Evolutionary conservation across 768 basidiomycete genomes (phyloP), one percentile per base, ranked within the genome.

Genomic region (Grammothele lineata): DNA sequence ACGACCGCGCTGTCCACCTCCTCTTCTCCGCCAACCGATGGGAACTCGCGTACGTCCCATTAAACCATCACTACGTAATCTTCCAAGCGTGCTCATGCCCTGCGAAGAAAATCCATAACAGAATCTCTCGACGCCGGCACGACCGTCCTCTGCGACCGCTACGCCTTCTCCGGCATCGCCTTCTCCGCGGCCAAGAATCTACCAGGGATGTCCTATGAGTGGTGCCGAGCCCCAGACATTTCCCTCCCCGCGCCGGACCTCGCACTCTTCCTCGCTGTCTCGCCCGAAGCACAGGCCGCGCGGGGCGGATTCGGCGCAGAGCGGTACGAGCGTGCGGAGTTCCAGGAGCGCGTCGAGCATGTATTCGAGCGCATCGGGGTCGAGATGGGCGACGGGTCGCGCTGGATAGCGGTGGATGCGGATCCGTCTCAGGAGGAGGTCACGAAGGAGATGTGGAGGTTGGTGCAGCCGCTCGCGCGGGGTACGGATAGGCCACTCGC

Each of bases 1-100:
- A 95, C 64, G 93, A 97, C 68, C 86, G 74, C 51, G 88, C 85
- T 2, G 83, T 98, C 40, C 95, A 98, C 62, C 80, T 97, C 3
- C 77, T 99, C 46, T 98, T 99, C 73, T 85, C 92, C 36, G 96
- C 94, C 2, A 99, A 99, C 62, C 78, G 95, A 27, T 98, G 96
- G 96, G 94, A 98, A 63, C 78, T 87, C 52, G 85, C 86, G 90
- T 95, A 60, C 45, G 80, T 71, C 23, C 19, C 5, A n/a, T n/a
- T 30, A 7, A 14, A 7, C 27, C 14, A 7, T 30, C 27, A 30
- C 8, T 14, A 30, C 27, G 27, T 30, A n/a, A n/a, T n/a, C n/a
- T n/a, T n/a, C n/a, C n/a, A n/a, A n/a, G n/a, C n/a, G n/a, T n/a
- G 27, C 27, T 14, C 27, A 7, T 14, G 27, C 27, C 17, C 12